Evolutionary conservation across 2,329 filamentous ascomycete species (phyloP), one percentile per base, ranked within the genome.

Genomic region (Fusarium acutatum): DNA sequence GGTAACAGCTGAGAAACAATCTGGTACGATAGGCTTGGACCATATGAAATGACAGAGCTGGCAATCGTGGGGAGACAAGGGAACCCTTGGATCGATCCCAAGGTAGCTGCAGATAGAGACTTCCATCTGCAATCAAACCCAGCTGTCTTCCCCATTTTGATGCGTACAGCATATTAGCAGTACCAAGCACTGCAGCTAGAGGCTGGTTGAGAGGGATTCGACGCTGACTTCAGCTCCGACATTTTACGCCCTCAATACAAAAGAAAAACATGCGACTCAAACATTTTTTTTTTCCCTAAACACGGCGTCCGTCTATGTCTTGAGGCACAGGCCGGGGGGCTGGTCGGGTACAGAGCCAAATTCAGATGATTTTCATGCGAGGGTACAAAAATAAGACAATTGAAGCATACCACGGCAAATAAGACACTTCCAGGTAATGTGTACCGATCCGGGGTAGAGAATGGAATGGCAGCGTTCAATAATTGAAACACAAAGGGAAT

Each of bases 401-500:
- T 72, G 57, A 64, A 75, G 70, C 74, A 77, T 77, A 77, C 75
- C 75, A 78, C 72, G 60, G 73, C 70, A 73, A 64, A 65, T 77
- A 78, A 78, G 75, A 73, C 75, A 77, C 71, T 74, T 61, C 60
- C 72, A 37, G 73, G 54, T 60, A 66, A 50, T 47, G 67, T 69
- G 64, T 60, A 62, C 72, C 72, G 68, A 54, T 67, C 75, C 71
- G 75, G 50, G 73, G 67, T 70, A 46, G 50, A 62, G 52, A 71
- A 52, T 49, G 71, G 74, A 74, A 75, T 74, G 67, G 66, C 50
- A 76, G 61, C 66, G 53, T 72, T 75, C 72, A 71, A 77, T 67
- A 73, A 64, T 75, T 77, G 72, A 73, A 71, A 75, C 69, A 70
- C 72, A 64, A 73, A 70, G 73, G 75, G 75, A 78, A 77, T 75